Base-by-base conservation (phyloP, 2,329 filamentous ascomycete species). In the Alternaria sp. region DNA sequence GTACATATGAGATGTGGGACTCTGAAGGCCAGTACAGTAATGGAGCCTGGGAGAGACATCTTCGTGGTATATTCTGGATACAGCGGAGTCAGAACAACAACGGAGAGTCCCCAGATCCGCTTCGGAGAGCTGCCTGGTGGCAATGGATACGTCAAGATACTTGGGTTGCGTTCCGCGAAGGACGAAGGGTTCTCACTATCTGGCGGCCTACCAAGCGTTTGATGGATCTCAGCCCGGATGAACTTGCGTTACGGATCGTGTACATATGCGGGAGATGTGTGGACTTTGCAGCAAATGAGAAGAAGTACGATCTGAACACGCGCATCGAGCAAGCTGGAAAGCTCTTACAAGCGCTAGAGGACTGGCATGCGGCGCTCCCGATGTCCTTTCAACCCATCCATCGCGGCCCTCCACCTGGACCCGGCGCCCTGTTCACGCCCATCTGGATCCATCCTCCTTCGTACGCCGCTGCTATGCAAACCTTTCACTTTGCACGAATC, bases 1-100 rank as follows among this genome's bases (percentile, higher is more conserved):
- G 86, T 12, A 87, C 86, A 0, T 90, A 90, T 66, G 88, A 90
- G 74, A 90, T 90, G 88, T 84, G 90, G n/a, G 86, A 88, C 56
- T 85, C 84, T 4, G 84, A 84, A 6, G 83, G 84, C 17, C 69
- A 72, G 46, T 71, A 73, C 40, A 73, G 69, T 26, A 71, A 76
- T 30, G 74, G 85, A 74, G 84, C 83, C 47, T 90, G 88, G 88
- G 86, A 90, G 64, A 80, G 86, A 3, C 88, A 90, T 70, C 79
- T 90, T 0, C 86, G 89, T 69, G 88, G 88, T 0, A 87, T 89
- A 0, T 90, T 90, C 66, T 89, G 88, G 86, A 90, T 90, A 15
- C 85, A 89, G 60, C 80, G 87, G n/a, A 87, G 85, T 0, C 86
- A 88, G 56, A 83, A 88, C 51, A 88, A 88, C 47, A 83, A 90